phyloP scores from a whole-genome alignment of 495 filamentous ascomycete species.

The Trichoderma erinaceum region DNA sequence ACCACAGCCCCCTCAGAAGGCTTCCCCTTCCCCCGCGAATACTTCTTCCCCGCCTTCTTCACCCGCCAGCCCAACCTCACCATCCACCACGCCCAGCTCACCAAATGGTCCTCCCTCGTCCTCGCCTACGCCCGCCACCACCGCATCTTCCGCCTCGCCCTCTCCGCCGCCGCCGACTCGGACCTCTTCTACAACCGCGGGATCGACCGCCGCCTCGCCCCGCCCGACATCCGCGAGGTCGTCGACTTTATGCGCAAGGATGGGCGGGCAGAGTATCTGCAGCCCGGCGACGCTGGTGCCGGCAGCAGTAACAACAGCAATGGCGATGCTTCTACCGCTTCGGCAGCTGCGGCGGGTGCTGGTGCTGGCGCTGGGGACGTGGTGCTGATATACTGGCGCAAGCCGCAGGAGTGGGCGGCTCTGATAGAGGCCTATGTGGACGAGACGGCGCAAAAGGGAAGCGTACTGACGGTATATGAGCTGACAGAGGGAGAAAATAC shows the following conservation, averaged over 20 bases:
- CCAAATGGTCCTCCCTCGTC: slow-evolving; percentile 80
- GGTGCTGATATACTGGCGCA: slow-evolving; percentile 42
- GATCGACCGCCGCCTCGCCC: slow-evolving; percentile 50
- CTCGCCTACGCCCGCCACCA: slow-evolving; percentile 76
- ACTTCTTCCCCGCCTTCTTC: slow-evolving; percentile 71
- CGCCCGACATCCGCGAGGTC: slow-evolving; percentile 59
- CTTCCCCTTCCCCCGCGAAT: slow-evolving; percentile 46
- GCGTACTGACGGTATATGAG: slow-evolving; percentile 45
- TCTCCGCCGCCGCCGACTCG: slow-evolving; percentile 35
- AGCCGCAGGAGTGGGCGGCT: slow-evolving; percentile 44
- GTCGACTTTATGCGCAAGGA: slow-evolving; percentile 67
- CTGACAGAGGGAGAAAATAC: slow-evolving; percentile 40
- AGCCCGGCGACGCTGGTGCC: slow-evolving; percentile 40
- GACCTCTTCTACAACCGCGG: slow-evolving; percentile 48
- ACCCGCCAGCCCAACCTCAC: slow-evolving; percentile 69
- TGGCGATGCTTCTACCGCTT: slow-evolving; percentile 27
- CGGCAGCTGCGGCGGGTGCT: neutral
- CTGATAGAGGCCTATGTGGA: slow-evolving; percentile 43
- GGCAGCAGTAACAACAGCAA: slow-evolving; percentile 49
- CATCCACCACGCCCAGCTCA: slow-evolving; percentile 70
- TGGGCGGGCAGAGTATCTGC: slow-evolving; percentile 66
- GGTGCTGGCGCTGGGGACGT: slow-evolving; percentile 24
- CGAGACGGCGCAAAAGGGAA: slow-evolving; percentile 40
- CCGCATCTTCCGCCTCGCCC: slow-evolving; percentile 61
- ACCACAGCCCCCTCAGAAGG: slow-evolving; percentile 14